phyloP scores from a whole-genome alignment of 2,329 filamentous ascomycete genomes.

The Colletotrichum agaves region DNA sequence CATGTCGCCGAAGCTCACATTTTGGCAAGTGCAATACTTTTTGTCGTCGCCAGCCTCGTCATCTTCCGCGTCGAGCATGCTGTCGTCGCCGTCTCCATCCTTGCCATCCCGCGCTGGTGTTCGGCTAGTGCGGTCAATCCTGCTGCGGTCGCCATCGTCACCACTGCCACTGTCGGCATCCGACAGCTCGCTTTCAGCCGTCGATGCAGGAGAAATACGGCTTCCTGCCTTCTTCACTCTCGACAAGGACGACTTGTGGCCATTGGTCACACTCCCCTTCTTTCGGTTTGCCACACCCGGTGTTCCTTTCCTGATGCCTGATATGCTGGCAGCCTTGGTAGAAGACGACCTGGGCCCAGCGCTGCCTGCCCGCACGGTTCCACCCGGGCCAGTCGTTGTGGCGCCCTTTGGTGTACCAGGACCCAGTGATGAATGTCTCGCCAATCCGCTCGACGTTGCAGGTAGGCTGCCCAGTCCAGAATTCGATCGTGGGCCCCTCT shows the following conservation, averaged over 20 bases:
- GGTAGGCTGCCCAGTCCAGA: constrained; percentile 59
- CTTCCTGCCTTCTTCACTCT: constrained; percentile 68
- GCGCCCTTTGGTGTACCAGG: constrained; percentile 69
- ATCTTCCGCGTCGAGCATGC: constrained; percentile 67
- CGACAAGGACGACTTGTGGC: constrained; percentile 69
- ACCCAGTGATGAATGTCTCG: constrained; percentile 70
- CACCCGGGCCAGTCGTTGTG: constrained; percentile 46
- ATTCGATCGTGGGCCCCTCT: constrained; percentile 62
- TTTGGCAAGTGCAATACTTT: constrained; percentile 86
- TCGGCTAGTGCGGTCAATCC: constrained; percentile 35
- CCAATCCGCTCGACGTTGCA: constrained; percentile 66
- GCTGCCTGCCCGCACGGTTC: constrained; percentile 63
- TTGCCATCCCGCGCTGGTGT: constrained; percentile 48
- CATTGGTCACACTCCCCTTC: constrained; percentile 51
- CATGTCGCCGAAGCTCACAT: constrained; percentile 88
- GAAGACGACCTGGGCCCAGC: constrained; percentile 65
- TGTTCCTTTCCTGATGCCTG: constrained; percentile 59
- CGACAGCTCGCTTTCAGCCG: constrained; percentile 72
- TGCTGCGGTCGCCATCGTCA: constrained; percentile 58
- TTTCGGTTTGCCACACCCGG: constrained; percentile 57
- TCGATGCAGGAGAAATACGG: constrained; percentile 71
- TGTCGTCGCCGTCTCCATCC: constrained; percentile 61
- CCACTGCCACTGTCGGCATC: constrained; percentile 68
- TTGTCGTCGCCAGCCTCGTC: constrained; percentile 81
- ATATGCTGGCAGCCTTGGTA: constrained; percentile 55